Base-by-base conservation (phyloP, 257 asterid species). In the Solanum virginianum region DNA sequence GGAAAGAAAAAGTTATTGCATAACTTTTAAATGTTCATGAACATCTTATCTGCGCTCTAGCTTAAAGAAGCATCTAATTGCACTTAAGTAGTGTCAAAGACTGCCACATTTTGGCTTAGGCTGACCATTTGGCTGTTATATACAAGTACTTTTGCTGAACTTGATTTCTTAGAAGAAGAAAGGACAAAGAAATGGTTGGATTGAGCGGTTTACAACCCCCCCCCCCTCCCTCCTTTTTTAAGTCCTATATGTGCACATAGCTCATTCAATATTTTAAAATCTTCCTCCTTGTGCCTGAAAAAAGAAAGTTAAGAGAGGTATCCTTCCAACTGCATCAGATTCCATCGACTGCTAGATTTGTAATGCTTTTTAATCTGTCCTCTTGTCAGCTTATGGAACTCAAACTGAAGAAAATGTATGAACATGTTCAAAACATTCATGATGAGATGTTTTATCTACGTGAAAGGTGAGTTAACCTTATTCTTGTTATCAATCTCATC, bases 391-490 rank as follows among this genome's bases (percentile, higher is more conserved):
- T 90, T 3, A 95, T 95, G 98, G 96, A 94, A 85, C 6, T 90
- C 14, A 97, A 95, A 79, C 86, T 95, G 91, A 92, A 91, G 95
- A 92, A 90, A 80, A 93, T 94, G 98, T 85, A 86, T 14, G 94
- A 91, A 36, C 86, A 89, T 2, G 92, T 94, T 84, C 91, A 90
- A 63, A 84, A 89, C 87, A 88, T 95, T 87, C 98, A 94, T 13
- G 94, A 91, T 5, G 98, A 94, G 92, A 95, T 95, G 92, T 90
- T 87, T 87, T 94, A 90, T 89, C 97, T 95, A 24, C 96, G 95
- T 32, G 93, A 92, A 85, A 93, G 97, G 98, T 92, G 54, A 83
- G 88, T 85, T 70, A 85, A 20, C 80, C 16, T 57, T 87, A 20
- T 81, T 79, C 56, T 71, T 14, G 60, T 22, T n/a, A 43, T 15